Conservation (phyloP, 495 filamentous ascomycete genomes). For the Tuber brumale region DNA sequence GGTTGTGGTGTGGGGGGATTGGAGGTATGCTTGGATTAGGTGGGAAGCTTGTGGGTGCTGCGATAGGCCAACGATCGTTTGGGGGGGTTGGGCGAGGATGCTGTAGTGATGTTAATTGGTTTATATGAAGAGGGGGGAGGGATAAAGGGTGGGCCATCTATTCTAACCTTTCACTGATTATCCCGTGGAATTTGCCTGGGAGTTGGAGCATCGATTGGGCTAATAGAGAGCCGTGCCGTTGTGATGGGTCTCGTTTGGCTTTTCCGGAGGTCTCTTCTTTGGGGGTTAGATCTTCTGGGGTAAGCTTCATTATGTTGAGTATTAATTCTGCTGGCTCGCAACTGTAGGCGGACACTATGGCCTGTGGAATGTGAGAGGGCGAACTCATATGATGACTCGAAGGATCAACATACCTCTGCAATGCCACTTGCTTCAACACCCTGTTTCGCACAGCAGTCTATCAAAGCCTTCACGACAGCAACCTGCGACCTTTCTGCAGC, state of each 20-base stretch:
- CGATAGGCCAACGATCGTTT: conserved; percentile 49
- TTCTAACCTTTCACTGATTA: conserved; percentile 53
- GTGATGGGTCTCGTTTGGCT: conserved; percentile 40
- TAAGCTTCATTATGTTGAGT: conserved; percentile 38
- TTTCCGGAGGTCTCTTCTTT: conserved; percentile 46
- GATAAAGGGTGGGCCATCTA: neutral
- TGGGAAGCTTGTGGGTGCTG: conserved; percentile 60
- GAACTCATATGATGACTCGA: neutral
- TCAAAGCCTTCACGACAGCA: conserved; percentile 67
- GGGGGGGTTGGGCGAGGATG: conserved; percentile 42
- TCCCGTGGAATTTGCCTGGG: conserved; percentile 52
- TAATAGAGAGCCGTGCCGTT: conserved; percentile 57
- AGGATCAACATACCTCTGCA: conserved; percentile 28
- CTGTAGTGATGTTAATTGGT: conserved; percentile 36
- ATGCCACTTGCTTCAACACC: conserved; percentile 47
- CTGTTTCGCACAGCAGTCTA: conserved; percentile 74
- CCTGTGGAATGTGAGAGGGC: conserved; percentile 18
- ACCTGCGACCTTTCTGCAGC: conserved; percentile 58
- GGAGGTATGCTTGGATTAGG: conserved; percentile 63
- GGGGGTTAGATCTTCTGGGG: conserved; percentile 23
- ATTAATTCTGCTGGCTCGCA: conserved; percentile 27
- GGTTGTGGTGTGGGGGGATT: conserved; percentile 51
- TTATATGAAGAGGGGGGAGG: conserved; percentile 43
- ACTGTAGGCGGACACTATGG: conserved; percentile 29
- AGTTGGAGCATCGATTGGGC: conserved; percentile 59